Base-by-base conservation (phyloP, 208 protist species). In the Acanthamoeba sp. region DNA sequence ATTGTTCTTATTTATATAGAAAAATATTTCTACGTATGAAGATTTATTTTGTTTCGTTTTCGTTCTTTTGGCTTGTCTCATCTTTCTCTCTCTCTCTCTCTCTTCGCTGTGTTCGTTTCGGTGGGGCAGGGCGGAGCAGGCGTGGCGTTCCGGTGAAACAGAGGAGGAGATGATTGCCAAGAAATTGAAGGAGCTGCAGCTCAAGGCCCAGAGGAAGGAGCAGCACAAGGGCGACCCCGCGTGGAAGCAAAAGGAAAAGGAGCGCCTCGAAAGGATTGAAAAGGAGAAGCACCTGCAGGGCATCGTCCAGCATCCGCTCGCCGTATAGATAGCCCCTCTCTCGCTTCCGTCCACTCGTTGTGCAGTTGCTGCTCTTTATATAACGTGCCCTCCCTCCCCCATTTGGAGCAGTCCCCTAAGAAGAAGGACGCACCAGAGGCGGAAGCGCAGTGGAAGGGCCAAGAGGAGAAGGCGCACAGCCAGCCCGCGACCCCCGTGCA, bases 81-180 rank as follows among this genome's bases (percentile, higher is more conserved):
- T 16, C 45, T 48, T 48, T 10, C 42, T 10, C 42, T 48, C 42
- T 10, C 42, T 14, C 45, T 14, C 18, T 16, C 18, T 52, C 45
- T 52, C 45, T 52, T 52, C 18, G 6, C 42, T 10, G 42, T 52
- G 45, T 16, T 29, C 14, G 14, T 69, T 4, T 32, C 22, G 50
- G 12, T 57, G 16, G 50, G 16, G 18, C 45, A 69, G 59, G 29
- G 59, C 59, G 59, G 59, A 69, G 59, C 59, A 69, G 59, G 59
- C 59, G 59, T 69, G 59, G 59, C 59, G 59, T 22, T 69, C 59
- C 9, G 59, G 59, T 36, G 59, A 69, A 69, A 36, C 59, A n/a
- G 59, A 69, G 16, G 59, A 69, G 59, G 59, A 69, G 59, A 69
- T 69, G 59, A 69, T 69, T n/a, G 59, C 59, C 59, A 69, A 69